Evolutionary conservation across 768 basidiomycete genomes (phyloP).

Genomic region (Tephrocybe sp.): DNA sequence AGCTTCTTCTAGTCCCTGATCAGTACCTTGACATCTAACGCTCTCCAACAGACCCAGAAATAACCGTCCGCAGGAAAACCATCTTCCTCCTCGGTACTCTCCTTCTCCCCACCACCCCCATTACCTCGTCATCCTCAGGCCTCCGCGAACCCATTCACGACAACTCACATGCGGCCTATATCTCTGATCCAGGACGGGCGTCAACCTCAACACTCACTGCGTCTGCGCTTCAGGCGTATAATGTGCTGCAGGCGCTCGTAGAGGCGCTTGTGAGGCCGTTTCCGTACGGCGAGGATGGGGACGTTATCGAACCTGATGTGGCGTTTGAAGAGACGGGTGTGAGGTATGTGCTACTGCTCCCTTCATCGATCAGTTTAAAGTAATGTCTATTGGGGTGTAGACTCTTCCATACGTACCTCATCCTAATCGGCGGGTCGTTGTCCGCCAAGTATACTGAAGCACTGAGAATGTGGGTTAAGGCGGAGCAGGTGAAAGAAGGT

Average conservation of each 20-base stretch:
- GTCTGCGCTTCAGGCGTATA: slow-evolving; percentile 45
- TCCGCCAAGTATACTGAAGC: background rate
- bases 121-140: slow-evolving; percentile 22
- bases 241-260: slow-evolving; percentile 51
- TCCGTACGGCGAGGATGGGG: slow-evolving; percentile 69
- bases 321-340: slow-evolving; percentile 69
- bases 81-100: slow-evolving; percentile 76
- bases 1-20: background rate
- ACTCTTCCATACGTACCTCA: slow-evolving; percentile 3
- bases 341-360: slow-evolving; percentile 35
- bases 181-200: slow-evolving; percentile 52
- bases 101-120: slow-evolving; percentile 46
- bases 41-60: slow-evolving; percentile 63
- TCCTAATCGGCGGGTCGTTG: background rate
- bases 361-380: background rate
- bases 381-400: background rate
- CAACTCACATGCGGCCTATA: slow-evolving; percentile 71
- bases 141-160: slow-evolving; percentile 49
- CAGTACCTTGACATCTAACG: background rate
- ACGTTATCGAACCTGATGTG: slow-evolving; percentile 51
- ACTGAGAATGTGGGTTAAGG: slow-evolving; percentile 1
- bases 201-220: slow-evolving; percentile 50
- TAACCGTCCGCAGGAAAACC: slow-evolving; percentile 73
- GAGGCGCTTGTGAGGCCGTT: slow-evolving; percentile 53
- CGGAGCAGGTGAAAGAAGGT: slow-evolving; percentile 2